Conservation (phyloP, 352 stramenopile genomes). For the Phytophthora pluvialis region DNA sequence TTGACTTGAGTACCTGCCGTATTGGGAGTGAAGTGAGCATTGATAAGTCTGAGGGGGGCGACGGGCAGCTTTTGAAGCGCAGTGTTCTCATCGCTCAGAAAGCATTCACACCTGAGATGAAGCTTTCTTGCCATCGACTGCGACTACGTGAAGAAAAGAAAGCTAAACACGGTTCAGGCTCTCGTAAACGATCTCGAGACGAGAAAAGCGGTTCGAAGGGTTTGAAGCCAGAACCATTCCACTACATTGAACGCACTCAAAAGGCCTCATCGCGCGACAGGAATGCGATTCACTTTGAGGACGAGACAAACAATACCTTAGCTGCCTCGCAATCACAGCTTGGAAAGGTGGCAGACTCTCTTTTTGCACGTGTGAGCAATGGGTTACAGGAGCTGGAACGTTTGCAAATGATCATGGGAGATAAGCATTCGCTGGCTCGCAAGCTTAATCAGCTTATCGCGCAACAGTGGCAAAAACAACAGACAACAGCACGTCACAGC, state of each 20-base stretch:
- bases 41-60: constrained; percentile 12
- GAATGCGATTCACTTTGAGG: constrained; percentile 8
- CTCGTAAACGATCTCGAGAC: constrained; percentile 44
- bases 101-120: constrained; percentile 17
- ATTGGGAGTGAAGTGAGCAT: not conserved
- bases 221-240: constrained; percentile 19
- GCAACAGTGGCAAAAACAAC: constrained; percentile 29
- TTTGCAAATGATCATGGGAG: constrained; percentile 43
- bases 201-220: constrained; percentile 11
- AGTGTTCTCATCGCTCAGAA: constrained; percentile 59
- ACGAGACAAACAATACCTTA: constrained; percentile 4
- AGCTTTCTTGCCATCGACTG: constrained; percentile 49
- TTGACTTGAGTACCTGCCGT: not conserved
- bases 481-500: not conserved
- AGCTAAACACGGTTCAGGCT: constrained; percentile 19
- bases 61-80: constrained; percentile 47
- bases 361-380: constrained; percentile 46
- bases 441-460: constrained; percentile 48
- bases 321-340: constrained; percentile 50
- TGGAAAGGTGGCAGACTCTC: constrained; percentile 45
- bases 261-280: constrained; percentile 36
- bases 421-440: constrained; percentile 46
- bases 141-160: constrained; percentile 40
- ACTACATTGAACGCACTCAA: constrained; percentile 70
- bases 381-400: constrained; percentile 46